These are phyloP conservation scores for Podospora appendiculata DNA, from an alignment of 495 filamentous ascomycete genomes.

Conservation along the genomic window DNA sequence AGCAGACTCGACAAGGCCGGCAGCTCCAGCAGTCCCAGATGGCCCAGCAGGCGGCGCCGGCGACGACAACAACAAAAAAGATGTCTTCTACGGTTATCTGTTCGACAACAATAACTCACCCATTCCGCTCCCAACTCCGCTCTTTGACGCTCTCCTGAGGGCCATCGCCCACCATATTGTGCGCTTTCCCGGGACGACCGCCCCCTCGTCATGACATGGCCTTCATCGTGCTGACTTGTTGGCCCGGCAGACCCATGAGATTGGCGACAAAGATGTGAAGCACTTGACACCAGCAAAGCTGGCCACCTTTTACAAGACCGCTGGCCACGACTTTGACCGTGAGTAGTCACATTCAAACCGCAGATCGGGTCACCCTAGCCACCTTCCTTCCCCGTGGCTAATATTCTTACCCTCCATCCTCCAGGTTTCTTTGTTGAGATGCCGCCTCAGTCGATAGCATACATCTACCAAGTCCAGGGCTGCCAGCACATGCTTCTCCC, in stretches of 20 bases:
- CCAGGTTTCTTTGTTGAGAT: constrained; percentile 68
- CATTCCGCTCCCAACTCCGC: constrained; percentile 67
- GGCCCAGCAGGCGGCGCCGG: neutral
- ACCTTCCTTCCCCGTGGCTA: neutral
- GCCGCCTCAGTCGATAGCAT: constrained; percentile 66
- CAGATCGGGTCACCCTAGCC: neutral
- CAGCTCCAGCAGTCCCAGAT: neutral
- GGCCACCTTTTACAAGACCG: constrained; percentile 77
- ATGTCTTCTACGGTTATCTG: constrained; percentile 70
- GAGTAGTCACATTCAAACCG: constrained; percentile 8
- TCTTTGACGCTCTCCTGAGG: constrained; percentile 69
- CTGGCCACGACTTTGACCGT: constrained; percentile 86
- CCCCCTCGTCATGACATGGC: too few species aligned
- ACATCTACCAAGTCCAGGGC: constrained; percentile 85
- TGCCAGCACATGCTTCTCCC: constrained; percentile 72
- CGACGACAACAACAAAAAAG: constrained; percentile 12
- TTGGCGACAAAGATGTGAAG: constrained; percentile 56
- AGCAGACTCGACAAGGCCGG: neutral
- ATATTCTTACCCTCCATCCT: neutral
- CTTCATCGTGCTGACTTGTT: neutral
- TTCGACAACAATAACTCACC: constrained; percentile 48
- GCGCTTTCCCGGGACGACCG: constrained; percentile 18
- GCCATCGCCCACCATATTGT: constrained; percentile 80
- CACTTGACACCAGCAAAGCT: constrained; percentile 76
- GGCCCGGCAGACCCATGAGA: constrained; percentile 42